A percentile compares a stretch with the other conserved stretches of the same genome.
phyloP scores from a whole-genome alignment of 768 basidiomycete species.

The Termitomyces sp. region DNA sequence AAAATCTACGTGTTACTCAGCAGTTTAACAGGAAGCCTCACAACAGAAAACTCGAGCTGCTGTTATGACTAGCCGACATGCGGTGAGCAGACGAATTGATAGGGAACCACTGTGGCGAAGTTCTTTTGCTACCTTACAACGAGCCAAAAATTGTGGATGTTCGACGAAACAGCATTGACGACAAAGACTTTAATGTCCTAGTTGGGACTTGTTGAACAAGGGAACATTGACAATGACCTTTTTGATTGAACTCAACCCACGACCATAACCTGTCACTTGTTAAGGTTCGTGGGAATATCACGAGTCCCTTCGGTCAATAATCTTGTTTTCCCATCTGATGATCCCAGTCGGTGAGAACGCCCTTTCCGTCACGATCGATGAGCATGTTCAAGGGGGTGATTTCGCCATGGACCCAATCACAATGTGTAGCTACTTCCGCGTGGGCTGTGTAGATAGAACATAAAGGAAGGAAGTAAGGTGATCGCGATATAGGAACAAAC shows the following conservation, averaged over 20 bases:
- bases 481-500: neutral
- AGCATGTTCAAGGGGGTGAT: neutral
- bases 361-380: neutral
- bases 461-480: neutral
- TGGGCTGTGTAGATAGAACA: too few relatives aligned
- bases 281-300: neutral
- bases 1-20: neutral
- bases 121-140: neutral
- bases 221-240: neutral
- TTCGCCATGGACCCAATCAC: neutral
- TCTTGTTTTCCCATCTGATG: neutral
- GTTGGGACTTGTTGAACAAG: neutral
- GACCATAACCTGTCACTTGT: neutral
- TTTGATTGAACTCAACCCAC: neutral
- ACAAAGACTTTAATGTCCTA: neutral
- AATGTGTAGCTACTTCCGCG: neutral
- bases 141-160: neutral
- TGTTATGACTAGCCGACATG: neutral
- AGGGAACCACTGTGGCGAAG: too few relatives aligned
- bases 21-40: neutral
- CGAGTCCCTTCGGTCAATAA: neutral
- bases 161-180: neutral
- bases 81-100: neutral
- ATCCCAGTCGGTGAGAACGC: slow-evolving; percentile 1
- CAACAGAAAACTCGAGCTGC: neutral